Evolutionary conservation across 441 rosid genomes (phyloP), one percentile per base, ranked within the genome.

Genomic region (Erodium moschatum): DNA sequence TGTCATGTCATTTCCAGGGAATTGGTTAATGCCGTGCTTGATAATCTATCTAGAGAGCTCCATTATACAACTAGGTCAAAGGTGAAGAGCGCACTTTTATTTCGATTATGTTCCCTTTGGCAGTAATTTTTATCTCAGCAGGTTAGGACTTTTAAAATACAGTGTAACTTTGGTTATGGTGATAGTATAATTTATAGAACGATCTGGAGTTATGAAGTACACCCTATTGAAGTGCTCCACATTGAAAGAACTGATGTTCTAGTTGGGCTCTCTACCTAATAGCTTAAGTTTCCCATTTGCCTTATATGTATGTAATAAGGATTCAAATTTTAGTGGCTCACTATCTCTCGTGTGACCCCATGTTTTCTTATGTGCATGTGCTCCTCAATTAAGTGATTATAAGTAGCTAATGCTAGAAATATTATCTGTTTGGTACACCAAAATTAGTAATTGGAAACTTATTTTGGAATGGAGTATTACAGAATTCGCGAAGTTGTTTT

Each of bases 21-120:
- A 74, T 74, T 95, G 82, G 92, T 88, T 72, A 82, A 65, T 67
- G 80, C 78, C 16, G 90, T 83, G 67, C 87, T 95, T 72, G 86
- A 90, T 84, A 86, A 80, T 80, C 78, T 95, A 73, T 87, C 98
- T 63, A 85, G 82, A 76, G 82, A 85, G 84, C 97, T 95, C 66
- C 82, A 82, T 19, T 95, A 95, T 76, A 73, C 82, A 66, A 83
- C 84, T 72, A 86, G 93, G 80, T 87, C 81, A 76, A 90, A 90
- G 99, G 99, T 94, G 75, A 61, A 27, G 40, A 66, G 9, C 54
- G 4, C n/a, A 19, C 50, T 64, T 38, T 18, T n/a, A 24, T 65
- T 62, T 5, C 15, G 33, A 16, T 38, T 18, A 4, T 31, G 61
- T 64, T 20, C n/a, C 27, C 50, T 1, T 62, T 12, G 38, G 5